Percentiles rank a stretch among this genome's conserved stretches.
phyloP scores from a whole-genome alignment of 176 grass and related monocot species.

The Alloteropsis semialata region DNA sequence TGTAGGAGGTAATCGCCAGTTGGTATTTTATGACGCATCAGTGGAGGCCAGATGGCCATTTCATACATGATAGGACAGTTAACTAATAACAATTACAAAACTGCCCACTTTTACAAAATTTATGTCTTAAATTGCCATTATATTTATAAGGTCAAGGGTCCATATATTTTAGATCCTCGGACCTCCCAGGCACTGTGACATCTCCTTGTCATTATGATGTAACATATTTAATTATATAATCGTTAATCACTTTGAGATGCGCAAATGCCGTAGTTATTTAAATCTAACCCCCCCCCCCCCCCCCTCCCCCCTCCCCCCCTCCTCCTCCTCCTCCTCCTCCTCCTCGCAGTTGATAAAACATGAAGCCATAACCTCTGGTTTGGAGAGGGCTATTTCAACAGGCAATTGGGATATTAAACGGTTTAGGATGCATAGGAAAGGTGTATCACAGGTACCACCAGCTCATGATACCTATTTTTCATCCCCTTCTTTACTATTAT shows the following conservation, averaged over 20 bases:
- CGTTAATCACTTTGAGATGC: not conserved
- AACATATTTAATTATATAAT: conserved; percentile 11
- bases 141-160: not conserved
- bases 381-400: conserved; percentile 88
- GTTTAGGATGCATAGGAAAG: conserved; percentile 95
- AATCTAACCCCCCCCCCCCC: too few species aligned
- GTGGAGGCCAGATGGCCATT: not conserved
- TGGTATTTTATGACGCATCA: not conserved
- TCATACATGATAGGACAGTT: not conserved
- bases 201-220: not conserved
- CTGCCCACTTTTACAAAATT: not conserved
- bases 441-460: conserved; percentile 86
- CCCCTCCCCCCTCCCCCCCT: too few species aligned
- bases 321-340: conserved; percentile 4
- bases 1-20: not conserved
- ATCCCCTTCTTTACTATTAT: not conserved
- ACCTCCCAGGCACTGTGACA: not conserved
- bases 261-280: not conserved
- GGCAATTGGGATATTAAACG: conserved; percentile 97
- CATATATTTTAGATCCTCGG: not conserved
- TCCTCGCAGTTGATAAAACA: conserved; percentile 37
- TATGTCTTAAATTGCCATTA: not conserved
- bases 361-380: conserved; percentile 57
- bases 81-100: not conserved
- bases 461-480: conserved; percentile 12